Percentiles rank a stretch among this genome's conserved stretches.
Conservation (phyloP, 2,329 filamentous ascomycete genomes). For the Rhynchosporium agropyri region DNA sequence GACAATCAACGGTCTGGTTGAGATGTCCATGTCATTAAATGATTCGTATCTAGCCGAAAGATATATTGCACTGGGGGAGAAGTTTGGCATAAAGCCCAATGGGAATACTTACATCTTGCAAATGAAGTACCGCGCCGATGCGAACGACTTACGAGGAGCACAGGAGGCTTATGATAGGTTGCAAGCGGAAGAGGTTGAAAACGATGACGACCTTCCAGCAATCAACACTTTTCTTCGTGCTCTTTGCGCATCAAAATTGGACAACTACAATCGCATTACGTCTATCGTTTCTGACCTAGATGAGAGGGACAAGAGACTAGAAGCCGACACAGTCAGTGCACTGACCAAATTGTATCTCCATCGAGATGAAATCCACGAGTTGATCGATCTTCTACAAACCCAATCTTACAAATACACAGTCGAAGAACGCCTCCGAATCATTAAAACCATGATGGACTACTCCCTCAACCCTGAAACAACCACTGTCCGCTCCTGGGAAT, state of each 20-base stretch:
- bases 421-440: slow-evolving; percentile 67
- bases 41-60: slow-evolving; percentile 75
- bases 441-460: slow-evolving; percentile 67
- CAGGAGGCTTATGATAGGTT: slow-evolving; percentile 66
- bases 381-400: slow-evolving; percentile 79
- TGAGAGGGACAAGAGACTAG: slow-evolving; percentile 68
- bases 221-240: slow-evolving; percentile 74
- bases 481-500: slow-evolving; percentile 65
- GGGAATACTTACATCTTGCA: slow-evolving; percentile 72
- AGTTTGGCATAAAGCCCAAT: slow-evolving; percentile 68
- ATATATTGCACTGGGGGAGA: slow-evolving; percentile 67
- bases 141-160: slow-evolving; percentile 72
- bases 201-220: slow-evolving; percentile 61
- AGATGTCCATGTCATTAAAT: slow-evolving; percentile 68
- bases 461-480: slow-evolving; percentile 64
- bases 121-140: slow-evolving; percentile 74
- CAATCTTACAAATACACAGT: slow-evolving; percentile 72
- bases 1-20: slow-evolving; percentile 77
- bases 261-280: slow-evolving; percentile 71
- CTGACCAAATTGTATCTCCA: slow-evolving; percentile 75
- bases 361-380: slow-evolving; percentile 75
- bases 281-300: slow-evolving; percentile 74
- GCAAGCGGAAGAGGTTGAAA: slow-evolving; percentile 55
- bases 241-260: slow-evolving; percentile 61
- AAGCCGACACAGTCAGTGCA: slow-evolving; percentile 72